phyloP scores from a whole-genome alignment of 352 stramenopile species.

The Peronosclerospora sorghi region DNA sequence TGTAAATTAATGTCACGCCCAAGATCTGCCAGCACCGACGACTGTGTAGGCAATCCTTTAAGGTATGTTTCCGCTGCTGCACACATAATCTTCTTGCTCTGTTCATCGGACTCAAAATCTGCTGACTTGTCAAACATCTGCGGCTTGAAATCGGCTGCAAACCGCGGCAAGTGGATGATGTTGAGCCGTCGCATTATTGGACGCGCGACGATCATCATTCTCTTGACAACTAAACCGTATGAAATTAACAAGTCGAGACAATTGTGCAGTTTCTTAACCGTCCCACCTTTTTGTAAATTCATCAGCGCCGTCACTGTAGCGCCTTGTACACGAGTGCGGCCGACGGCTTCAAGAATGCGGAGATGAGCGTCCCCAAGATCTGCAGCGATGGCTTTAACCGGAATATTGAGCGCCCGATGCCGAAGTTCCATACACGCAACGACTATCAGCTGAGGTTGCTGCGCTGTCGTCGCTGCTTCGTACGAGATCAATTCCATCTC shows the following conservation, averaged over 20 bases:
- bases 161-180: conserved; percentile 70
- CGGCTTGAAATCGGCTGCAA: conserved; percentile 43
- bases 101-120: conserved; percentile 77
- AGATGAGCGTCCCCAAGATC: conserved; percentile 56
- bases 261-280: conserved; percentile 69
- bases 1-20: conserved; percentile 53
- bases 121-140: conserved; percentile 60
- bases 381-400: conserved; percentile 42
- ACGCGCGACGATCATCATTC: conserved; percentile 65
- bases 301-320: conserved; percentile 45
- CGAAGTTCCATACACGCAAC: conserved; percentile 57
- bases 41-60: conserved; percentile 39
- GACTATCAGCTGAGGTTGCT: conserved; percentile 16
- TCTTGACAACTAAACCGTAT: conserved; percentile 67
- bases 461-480: conserved; percentile 6
- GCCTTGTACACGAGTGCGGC: conserved; percentile 31
- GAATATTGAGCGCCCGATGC: conserved; percentile 56
- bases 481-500: conserved; percentile 16
- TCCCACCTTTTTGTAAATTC: conserved; percentile 19
- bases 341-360: conserved; percentile 52
- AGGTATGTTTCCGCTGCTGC: conserved; percentile 49
- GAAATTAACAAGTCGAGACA: conserved; percentile 69
- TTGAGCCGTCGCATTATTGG: conserved; percentile 59
- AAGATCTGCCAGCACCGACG: conserved; percentile 59
- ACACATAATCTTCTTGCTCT: conserved; percentile 53